Evolutionary conservation across 768 basidiomycete species (phyloP).

Genomic region (Mycena pura): DNA sequence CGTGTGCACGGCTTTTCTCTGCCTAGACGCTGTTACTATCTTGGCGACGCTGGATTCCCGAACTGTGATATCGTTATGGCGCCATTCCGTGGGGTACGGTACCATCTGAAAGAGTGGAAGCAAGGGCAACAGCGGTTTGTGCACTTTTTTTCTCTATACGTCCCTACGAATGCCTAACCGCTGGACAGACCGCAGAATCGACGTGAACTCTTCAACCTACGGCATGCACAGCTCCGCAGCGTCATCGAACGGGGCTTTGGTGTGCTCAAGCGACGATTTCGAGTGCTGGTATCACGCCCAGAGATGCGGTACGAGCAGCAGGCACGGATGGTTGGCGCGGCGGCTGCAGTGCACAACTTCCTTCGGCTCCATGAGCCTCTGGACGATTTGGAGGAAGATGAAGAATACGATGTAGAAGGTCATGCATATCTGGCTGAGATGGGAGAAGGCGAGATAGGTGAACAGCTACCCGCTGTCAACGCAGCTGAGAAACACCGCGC

Average conservation of each 20-base stretch:
- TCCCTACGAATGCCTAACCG: too few species aligned
- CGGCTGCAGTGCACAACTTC: constrained; percentile 30
- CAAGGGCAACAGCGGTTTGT: not conserved
- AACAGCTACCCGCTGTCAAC: not conserved
- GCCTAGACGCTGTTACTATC: constrained; percentile 27
- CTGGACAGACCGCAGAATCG: constrained; percentile 24
- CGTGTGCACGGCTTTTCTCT: constrained; percentile 23
- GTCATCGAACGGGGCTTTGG: constrained; percentile 22
- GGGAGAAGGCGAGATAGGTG: not conserved
- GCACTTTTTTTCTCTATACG: not conserved
- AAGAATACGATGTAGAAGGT: constrained; percentile 2
- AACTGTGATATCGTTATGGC: constrained; percentile 32
- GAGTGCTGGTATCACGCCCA: constrained; percentile 2
- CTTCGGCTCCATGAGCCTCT: constrained; percentile 25
- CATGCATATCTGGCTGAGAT: not conserved
- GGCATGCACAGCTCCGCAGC: constrained; percentile 26
- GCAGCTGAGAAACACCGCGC: not conserved
- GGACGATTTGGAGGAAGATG: not conserved
- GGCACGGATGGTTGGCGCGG: constrained; percentile 21
- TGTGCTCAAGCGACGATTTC: constrained; percentile 8
- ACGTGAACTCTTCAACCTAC: constrained; percentile 31
- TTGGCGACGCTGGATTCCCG: constrained; percentile 33
- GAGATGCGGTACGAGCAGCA: constrained; percentile 25
- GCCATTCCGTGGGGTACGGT: constrained; percentile 31
- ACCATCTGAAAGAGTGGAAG: constrained; percentile 34